These are phyloP conservation scores for Neoboletus subvelutipes DNA, from an alignment of 768 basidiomycete species.

Conservation along the genomic window DNA sequence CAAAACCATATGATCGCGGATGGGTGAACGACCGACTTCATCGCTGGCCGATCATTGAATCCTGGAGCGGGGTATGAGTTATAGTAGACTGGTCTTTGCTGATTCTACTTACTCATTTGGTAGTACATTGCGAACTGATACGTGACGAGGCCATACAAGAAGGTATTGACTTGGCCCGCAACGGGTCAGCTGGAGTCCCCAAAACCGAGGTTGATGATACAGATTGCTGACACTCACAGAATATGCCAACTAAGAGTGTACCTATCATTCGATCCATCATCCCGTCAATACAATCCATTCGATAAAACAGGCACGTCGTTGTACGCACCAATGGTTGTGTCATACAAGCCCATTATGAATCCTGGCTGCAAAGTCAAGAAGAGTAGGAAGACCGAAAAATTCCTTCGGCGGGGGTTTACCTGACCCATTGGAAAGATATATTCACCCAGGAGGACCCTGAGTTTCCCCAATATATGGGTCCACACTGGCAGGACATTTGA, in stretches of 20 bases:
- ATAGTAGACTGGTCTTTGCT: not conserved
- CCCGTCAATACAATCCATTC: not conserved
- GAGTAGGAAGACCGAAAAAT: not conserved
- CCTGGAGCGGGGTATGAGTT: not conserved
- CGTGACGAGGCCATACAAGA: conserved; percentile 41
- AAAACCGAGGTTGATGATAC: not conserved
- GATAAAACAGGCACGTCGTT: not conserved
- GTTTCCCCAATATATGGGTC: not conserved
- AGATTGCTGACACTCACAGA: conserved; percentile 13
- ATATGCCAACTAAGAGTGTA: conserved; percentile 20
- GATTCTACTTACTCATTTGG: conserved; percentile 14
- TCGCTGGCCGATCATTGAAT: conserved; percentile 14
- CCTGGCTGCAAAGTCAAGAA: not conserved
- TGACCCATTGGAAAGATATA: too few relatives aligned
- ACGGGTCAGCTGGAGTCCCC: not conserved
- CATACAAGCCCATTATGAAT: conserved; percentile 6
- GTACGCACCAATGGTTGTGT: not conserved
- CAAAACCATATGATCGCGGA: not conserved
- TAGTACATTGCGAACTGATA: conserved; percentile 43
- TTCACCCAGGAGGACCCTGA: not conserved
- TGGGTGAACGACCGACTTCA: not conserved
- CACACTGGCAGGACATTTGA: too few relatives aligned
- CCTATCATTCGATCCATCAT: conserved; percentile 16
- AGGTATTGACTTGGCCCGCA: conserved; percentile 23
- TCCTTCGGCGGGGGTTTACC: too few relatives aligned